Evolutionary conservation across 129 eudicot genomes (phyloP).

Genomic region (Cynara cardunculus): DNA sequence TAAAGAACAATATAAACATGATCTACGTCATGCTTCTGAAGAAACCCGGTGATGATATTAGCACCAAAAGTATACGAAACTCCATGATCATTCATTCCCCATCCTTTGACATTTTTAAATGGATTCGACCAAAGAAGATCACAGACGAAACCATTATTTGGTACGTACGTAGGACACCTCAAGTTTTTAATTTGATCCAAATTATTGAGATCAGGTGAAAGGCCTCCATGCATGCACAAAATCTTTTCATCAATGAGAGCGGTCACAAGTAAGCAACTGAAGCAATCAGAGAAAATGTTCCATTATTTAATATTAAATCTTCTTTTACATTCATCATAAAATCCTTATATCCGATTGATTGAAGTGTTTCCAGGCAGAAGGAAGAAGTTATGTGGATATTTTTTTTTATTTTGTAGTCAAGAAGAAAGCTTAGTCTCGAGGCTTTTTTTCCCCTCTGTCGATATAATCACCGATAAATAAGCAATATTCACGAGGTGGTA

Average conservation of each 20-base stretch:
- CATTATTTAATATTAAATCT: slow-evolving; percentile 46
- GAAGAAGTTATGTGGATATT: slow-evolving; percentile 44
- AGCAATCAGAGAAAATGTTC: slow-evolving; percentile 40
- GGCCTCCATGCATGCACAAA: slow-evolving; percentile 63
- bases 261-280: slow-evolving; percentile 51
- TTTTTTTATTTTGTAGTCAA: slow-evolving; percentile 44
- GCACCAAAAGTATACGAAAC: slow-evolving; percentile 58
- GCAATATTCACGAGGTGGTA: slow-evolving; percentile 50
- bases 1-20: slow-evolving; percentile 3
- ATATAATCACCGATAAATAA: slow-evolving; percentile 49
- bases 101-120: slow-evolving; percentile 49
- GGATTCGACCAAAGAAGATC: slow-evolving; percentile 57
- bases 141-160: slow-evolving; percentile 48
- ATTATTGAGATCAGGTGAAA: slow-evolving; percentile 46
- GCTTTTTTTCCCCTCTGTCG: slow-evolving; percentile 56
- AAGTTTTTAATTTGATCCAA: slow-evolving; percentile 50
- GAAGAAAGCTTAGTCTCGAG: slow-evolving; percentile 45
- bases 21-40: slow-evolving; percentile 48
- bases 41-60: slow-evolving; percentile 45
- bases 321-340: slow-evolving; percentile 48
- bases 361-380: slow-evolving; percentile 42
- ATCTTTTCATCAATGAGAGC: slow-evolving; percentile 54
- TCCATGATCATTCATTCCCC: slow-evolving; percentile 64
- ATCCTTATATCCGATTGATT: slow-evolving; percentile 41
- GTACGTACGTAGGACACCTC: slow-evolving; percentile 46